A percentile compares a stretch with the other conserved stretches of the same genome.
Conservation (phyloP, 768 basidiomycete genomes). For the Exsudoporus frostii region DNA sequence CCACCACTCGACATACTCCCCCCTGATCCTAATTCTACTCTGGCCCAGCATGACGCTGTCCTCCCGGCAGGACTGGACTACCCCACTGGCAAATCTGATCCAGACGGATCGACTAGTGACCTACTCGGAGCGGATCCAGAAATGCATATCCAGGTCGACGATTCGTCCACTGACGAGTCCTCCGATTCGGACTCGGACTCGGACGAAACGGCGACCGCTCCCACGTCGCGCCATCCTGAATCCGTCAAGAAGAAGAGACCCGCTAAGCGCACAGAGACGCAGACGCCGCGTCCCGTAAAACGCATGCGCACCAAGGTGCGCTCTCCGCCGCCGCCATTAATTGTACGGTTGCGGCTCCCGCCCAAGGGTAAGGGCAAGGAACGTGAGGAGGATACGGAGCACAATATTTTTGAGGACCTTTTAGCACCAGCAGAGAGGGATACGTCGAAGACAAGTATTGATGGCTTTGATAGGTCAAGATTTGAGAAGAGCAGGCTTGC, state of each 20-base stretch:
- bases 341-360: constrained; percentile 53
- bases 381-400: constrained; percentile 57
- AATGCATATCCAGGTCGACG: constrained; percentile 35
- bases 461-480: constrained; percentile 54
- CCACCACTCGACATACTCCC: constrained; percentile 31
- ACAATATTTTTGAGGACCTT: constrained; percentile 82
- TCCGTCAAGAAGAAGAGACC: constrained; percentile 31
- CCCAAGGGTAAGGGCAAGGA: constrained; percentile 69
- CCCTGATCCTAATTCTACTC: constrained; percentile 1
- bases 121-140: constrained; percentile 23
- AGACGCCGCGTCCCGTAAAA: constrained; percentile 36
- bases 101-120: constrained; percentile 31
- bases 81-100: constrained; percentile 19
- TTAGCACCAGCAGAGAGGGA: constrained; percentile 68
- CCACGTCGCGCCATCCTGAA: constrained; percentile 9
- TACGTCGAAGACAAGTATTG: constrained; percentile 63
- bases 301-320: constrained; percentile 46
- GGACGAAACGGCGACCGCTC: constrained; percentile 19
- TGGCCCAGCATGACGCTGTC: constrained; percentile 39
- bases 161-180: constrained; percentile 33
- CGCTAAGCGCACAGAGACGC: constrained; percentile 23
- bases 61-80: constrained; percentile 32
- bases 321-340: constrained; percentile 34
- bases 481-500: constrained; percentile 71
- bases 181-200: constrained; percentile 32